A percentile compares a stretch with the other conserved stretches of the same genome.
These are phyloP conservation scores for Penicillium sclerotigenum DNA, from an alignment of 2,329 filamentous ascomycete species.

Conservation along the genomic window DNA sequence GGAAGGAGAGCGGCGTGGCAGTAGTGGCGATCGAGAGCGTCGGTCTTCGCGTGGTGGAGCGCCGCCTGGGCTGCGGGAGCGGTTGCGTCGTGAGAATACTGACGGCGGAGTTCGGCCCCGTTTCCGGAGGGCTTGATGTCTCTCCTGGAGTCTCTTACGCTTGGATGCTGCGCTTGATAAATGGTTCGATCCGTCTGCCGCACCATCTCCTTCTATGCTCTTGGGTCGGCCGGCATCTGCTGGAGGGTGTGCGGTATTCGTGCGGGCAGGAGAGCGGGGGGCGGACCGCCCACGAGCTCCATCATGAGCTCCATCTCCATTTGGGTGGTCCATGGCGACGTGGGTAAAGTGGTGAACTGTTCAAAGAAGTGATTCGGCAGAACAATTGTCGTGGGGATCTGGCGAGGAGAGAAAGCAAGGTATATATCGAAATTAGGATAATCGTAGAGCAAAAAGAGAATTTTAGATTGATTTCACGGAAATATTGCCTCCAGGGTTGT, in stretches of 20 bases:
- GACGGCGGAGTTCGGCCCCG: slow-evolving; percentile 39
- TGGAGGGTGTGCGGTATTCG: neutral
- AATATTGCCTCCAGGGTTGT: neutral
- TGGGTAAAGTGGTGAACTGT: neutral
- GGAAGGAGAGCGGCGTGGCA: slow-evolving; percentile 43
- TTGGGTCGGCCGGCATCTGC: slow-evolving; percentile 7
- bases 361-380: neutral
- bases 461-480: neutral
- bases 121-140: slow-evolving; percentile 36
- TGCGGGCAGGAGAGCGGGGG: neutral
- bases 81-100: slow-evolving; percentile 41
- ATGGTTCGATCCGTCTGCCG: slow-evolving; percentile 22
- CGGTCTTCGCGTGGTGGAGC: slow-evolving; percentile 26
- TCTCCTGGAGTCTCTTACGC: slow-evolving; percentile 41
- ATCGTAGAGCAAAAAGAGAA: neutral
- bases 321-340: slow-evolving; percentile 1
- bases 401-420: neutral
- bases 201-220: slow-evolving; percentile 22
- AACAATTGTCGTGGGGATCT: neutral
- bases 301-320: neutral
- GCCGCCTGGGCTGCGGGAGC: slow-evolving; percentile 25
- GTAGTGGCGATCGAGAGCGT: slow-evolving; percentile 43
- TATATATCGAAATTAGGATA: neutral
- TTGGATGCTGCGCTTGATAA: slow-evolving; percentile 33
- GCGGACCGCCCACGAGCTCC: neutral